phyloP scores from a whole-genome alignment of 805 yeast genomes.

The Dipodascus albidus region DNA sequence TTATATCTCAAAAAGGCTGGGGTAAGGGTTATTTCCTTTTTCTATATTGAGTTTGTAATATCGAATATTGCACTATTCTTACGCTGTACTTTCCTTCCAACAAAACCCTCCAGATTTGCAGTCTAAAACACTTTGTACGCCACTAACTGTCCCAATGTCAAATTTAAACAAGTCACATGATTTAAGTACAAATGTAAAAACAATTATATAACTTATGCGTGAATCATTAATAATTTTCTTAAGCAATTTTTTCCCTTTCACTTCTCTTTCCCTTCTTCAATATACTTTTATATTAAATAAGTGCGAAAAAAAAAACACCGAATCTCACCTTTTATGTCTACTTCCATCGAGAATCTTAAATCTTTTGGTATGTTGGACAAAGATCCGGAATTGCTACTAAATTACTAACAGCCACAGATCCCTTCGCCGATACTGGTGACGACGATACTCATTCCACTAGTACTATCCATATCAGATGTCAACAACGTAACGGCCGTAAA shows the following conservation, averaged over 20 bases:
- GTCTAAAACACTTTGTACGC: too few species aligned
- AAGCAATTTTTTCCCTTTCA: neutral
- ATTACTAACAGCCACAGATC: too few species aligned
- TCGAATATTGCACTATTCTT: too few species aligned
- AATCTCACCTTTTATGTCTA: conserved; percentile 30
- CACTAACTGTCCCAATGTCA: too few species aligned
- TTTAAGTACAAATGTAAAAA: conserved; percentile 3
- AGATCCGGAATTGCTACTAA: too few species aligned
- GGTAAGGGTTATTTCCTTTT: too few species aligned
- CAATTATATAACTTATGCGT: neutral
- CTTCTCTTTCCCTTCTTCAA: neutral
- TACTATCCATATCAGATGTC: conserved; percentile 95
- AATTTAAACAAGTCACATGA: conserved; percentile 2
- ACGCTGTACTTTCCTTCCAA: too few species aligned
- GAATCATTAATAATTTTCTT: neutral
- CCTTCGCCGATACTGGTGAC: conserved; percentile 99
- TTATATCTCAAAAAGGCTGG: too few species aligned
- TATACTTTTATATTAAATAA: conserved; percentile 1
- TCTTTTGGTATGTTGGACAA: conserved; percentile 27
- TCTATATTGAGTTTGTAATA: too few species aligned
- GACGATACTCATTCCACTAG: conserved; percentile 93
- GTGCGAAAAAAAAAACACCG: conserved; percentile 8
- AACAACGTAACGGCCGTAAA: conserved; percentile 99
- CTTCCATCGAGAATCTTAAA: conserved; percentile 71
- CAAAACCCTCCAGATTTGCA: too few species aligned